Evolutionary conservation across 352 stramenopile genomes (phyloP), one percentile per base, ranked within the genome.

Genomic region (Globisporangium cederbergense): DNA sequence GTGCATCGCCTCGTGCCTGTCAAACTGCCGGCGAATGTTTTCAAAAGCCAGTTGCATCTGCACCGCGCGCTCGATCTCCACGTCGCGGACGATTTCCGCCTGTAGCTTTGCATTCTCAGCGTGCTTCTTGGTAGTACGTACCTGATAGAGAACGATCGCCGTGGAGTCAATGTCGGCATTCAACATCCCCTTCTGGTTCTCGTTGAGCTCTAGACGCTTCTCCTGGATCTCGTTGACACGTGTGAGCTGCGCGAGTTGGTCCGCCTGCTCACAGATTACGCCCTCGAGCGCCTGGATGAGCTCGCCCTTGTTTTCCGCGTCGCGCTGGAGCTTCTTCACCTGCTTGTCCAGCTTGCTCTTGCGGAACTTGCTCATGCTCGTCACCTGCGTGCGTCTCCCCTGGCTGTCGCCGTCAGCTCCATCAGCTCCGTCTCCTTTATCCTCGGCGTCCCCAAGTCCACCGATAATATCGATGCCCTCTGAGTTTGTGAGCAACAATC

Each of bases 291-390:
- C 85, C 4, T 60, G 43, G 38, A 89, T 74, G 0, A 86, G 53
- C 6, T 90, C 79, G 0, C 49, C 52, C 36, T 86, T 85, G 22
- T 75, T 70, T 10, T 64, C 75, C 1, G 81, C 38, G 3, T 90
- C 81, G 16, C 73, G 72, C 61, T 88, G 71, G 11, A 89, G 68
- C 65, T 89, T 87, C 43, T 72, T 82, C 20, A 89, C 76, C 8
- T 83, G 68, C 3, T 75, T 74, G 42, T 90, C 83, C 25, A 91
- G 70, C 43, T 91, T 90, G 46, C 71, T 91, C 45, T 86, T 86
- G 13, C 80, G 71, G 32, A 86, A 90, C 5, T 76, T 75, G 47
- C 81, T 90, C 81, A 89, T 89, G 1, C 76, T 75, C 8, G 81
- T 68, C 16, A 82, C 47, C 58, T 83, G 74, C 1, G 67, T 76